These are phyloP conservation scores for Otatea glauca DNA, from an alignment of 176 grass and related monocot species.

Conservation along the genomic window DNA sequence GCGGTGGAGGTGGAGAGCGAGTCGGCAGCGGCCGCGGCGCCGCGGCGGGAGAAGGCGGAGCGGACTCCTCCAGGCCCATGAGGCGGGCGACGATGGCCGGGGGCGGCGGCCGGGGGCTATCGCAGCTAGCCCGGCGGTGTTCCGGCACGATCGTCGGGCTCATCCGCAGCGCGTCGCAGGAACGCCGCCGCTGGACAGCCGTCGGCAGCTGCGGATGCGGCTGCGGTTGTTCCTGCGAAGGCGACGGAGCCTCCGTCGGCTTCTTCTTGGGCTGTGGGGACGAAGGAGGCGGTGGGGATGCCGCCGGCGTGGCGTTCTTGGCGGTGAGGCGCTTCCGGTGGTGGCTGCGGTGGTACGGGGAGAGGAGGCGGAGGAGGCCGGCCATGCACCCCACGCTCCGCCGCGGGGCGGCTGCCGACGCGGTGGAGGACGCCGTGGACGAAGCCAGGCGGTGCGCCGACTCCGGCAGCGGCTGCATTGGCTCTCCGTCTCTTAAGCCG, in stretches of 20 bases:
- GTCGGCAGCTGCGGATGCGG: not conserved
- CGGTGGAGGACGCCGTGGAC: not conserved
- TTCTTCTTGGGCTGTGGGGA: slow-evolving; percentile 43
- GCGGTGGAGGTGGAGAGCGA: slow-evolving; percentile 32
- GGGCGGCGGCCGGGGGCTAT: slow-evolving; percentile 53
- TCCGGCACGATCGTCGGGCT: slow-evolving; percentile 82
- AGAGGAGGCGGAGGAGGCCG: slow-evolving; percentile 79
- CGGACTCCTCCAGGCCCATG: slow-evolving; percentile 85
- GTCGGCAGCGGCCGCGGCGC: slow-evolving; percentile 29
- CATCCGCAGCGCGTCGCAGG: slow-evolving; percentile 68
- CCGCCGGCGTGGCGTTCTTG: not conserved
- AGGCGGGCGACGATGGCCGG: slow-evolving; percentile 78
- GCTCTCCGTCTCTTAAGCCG: not conserved
- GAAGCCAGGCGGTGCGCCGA: slow-evolving; percentile 34
- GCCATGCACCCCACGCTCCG: slow-evolving; percentile 83
- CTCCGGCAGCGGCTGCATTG: slow-evolving; percentile 52
- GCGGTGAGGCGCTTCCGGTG: slow-evolving; percentile 82
- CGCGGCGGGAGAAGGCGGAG: slow-evolving; percentile 30
- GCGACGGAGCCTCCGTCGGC: not conserved
- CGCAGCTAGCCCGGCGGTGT: slow-evolving; percentile 60
- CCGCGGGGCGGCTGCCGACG: slow-evolving; percentile 29
- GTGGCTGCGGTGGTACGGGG: slow-evolving; percentile 66
- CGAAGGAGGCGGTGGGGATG: not conserved
- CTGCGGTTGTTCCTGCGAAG: not conserved
- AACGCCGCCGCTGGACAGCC: slow-evolving; percentile 40